These are phyloP conservation scores for Pseudocercospora fuligena DNA, from an alignment of 2,329 filamentous ascomycete species.

Conservation along the genomic window DNA sequence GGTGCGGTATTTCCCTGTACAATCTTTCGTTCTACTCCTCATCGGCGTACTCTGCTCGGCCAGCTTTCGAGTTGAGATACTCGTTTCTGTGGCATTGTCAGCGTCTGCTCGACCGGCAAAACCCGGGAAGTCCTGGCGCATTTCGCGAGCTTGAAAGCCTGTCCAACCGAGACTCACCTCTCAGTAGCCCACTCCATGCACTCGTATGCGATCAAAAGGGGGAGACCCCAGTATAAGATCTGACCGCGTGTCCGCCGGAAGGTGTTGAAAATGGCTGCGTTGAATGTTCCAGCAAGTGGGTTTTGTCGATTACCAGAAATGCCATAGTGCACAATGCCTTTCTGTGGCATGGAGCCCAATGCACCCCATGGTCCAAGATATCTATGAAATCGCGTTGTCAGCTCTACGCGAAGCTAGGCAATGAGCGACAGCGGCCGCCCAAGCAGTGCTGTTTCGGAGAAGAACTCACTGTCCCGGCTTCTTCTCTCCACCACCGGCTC, in stretches of 20 bases:
- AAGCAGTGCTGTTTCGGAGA: constrained; percentile 1
- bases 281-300: constrained; percentile 75
- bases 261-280: constrained; percentile 93
- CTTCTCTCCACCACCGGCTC: constrained; percentile 46
- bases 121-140: background rate
- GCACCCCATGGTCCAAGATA: constrained; percentile 76
- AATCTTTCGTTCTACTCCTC: constrained; percentile 42
- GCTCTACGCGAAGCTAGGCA: background rate
- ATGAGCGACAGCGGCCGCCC: background rate
- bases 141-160: background rate
- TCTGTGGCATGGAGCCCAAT: constrained; percentile 64
- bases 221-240: constrained; percentile 85
- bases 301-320: constrained; percentile 87
- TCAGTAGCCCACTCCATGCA: constrained; percentile 89
- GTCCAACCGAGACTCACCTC: constrained; percentile 64
- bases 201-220: constrained; percentile 78
- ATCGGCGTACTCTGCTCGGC: constrained; percentile 60
- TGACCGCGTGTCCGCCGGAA: constrained; percentile 85
- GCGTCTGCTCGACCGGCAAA: background rate
- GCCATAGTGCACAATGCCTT: constrained; percentile 71
- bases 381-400: constrained; percentile 49
- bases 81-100: constrained; percentile 64
- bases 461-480: constrained; percentile 48
- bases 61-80: constrained; percentile 79
- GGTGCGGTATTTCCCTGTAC: background rate